Conservation (phyloP, 140 eudicot species). For the Flaveria floridana region DNA sequence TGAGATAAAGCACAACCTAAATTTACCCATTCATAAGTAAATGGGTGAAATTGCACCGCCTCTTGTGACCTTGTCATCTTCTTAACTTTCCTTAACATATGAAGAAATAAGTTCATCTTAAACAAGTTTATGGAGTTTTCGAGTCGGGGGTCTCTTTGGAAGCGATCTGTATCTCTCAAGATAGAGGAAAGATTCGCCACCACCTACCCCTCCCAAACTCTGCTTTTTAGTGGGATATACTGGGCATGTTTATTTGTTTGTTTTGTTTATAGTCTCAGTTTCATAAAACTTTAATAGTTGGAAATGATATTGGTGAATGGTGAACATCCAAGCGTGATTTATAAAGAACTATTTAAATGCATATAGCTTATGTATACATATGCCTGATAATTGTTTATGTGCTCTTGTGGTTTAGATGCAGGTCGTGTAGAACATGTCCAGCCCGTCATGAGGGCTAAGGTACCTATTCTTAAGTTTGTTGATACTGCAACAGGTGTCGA, state of each 20-base stretch:
- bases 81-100: not conserved
- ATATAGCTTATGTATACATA: not conserved
- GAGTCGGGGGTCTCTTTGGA: too few relatives aligned
- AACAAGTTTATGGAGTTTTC: not conserved
- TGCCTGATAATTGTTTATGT: slow-evolving; percentile 1
- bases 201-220: too few relatives aligned
- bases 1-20: not conserved
- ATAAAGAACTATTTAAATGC: not conserved
- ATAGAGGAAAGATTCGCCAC: too few relatives aligned
- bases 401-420: slow-evolving; percentile 38
- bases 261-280: not conserved
- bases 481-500: slow-evolving; percentile 83
- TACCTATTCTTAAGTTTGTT: slow-evolving; percentile 78
- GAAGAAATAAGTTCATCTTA: not conserved
- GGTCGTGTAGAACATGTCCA: slow-evolving; percentile 69
- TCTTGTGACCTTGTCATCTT: not conserved
- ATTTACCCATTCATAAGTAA: not conserved
- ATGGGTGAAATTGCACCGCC: not conserved
- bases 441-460: slow-evolving; percentile 70
- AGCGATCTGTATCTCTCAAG: too few relatives aligned
- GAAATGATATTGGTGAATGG: not conserved
- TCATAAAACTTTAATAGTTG: not conserved
- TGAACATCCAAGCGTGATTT: not conserved
- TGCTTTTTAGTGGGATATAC: too few relatives aligned
- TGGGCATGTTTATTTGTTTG: not conserved